A percentile compares a stretch with the other conserved stretches of the same genome.
Conservation (phyloP, 495 filamentous ascomycete species). For the Trichoderma gamsii region DNA sequence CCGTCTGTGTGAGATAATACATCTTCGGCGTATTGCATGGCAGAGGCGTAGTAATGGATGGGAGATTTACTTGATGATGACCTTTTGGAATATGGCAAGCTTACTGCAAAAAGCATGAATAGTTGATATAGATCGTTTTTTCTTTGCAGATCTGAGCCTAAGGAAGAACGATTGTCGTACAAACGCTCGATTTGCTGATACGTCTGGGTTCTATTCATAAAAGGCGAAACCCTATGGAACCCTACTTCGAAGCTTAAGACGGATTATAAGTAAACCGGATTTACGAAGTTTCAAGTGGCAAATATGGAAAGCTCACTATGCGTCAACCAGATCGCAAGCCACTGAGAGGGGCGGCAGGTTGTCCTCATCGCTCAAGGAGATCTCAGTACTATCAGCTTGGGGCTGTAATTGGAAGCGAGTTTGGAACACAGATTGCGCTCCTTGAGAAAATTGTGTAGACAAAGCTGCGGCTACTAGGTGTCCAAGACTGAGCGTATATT, state of each 20-base stretch:
- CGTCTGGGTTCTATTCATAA: background rate
- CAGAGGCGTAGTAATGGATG: background rate
- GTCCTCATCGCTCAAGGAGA: background rate
- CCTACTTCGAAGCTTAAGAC: constrained; percentile 1
- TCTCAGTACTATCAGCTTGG: background rate
- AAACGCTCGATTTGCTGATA: constrained; percentile 2
- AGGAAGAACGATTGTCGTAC: constrained; percentile 3
- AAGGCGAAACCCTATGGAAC: background rate
- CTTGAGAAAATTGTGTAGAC: background rate
- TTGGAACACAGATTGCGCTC: background rate
- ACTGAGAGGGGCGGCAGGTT: constrained; percentile 1
- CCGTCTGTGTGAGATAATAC: background rate
- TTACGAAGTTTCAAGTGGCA: background rate
- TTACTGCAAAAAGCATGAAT: constrained; percentile 7
- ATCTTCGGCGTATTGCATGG: background rate
- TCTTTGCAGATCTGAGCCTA: background rate
- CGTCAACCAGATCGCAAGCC: constrained; percentile 2
- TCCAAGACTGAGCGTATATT: background rate
- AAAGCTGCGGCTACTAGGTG: background rate
- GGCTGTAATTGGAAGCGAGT: background rate
- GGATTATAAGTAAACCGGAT: background rate
- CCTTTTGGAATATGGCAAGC: background rate
- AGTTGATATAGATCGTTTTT: constrained; percentile 8
- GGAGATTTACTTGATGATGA: background rate
- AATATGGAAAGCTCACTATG: background rate